Evolutionary conservation across 768 basidiomycete genomes (phyloP).

Genomic region (Kwoniella bestiolae): DNA sequence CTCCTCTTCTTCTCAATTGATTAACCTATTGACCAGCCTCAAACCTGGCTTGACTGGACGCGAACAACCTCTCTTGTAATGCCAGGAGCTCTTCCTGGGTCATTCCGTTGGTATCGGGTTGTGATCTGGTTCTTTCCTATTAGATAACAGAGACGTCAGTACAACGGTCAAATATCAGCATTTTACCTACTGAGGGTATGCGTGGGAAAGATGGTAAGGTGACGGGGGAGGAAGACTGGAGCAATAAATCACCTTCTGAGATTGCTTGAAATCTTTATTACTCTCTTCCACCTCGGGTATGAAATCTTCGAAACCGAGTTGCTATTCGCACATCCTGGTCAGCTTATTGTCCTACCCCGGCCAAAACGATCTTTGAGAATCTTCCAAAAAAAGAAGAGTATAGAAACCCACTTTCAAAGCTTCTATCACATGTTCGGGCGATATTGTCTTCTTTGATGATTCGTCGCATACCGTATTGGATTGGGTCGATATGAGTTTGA

Average conservation of each 20-base stretch:
- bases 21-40: conserved; percentile 47
- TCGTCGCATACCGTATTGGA: conserved; percentile 98
- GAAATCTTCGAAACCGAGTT: conserved; percentile 90
- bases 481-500: conserved; percentile 94
- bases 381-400: background rate
- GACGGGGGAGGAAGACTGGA: background rate
- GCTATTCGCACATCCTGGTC: conserved; percentile 60
- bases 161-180: no score
- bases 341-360: background rate
- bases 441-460: conserved; percentile 98
- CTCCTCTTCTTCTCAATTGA: background rate
- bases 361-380: background rate
- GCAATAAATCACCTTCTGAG: conserved; percentile 87
- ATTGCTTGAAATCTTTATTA: conserved; percentile 93
- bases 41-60: conserved; percentile 69
- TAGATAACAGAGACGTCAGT: background rate
- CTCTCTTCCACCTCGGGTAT: conserved; percentile 88
- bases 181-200: no score
- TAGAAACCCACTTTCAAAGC: conserved; percentile 75
- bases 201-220: no score
- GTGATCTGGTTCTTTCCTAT: conserved; percentile 48
- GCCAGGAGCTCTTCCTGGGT: conserved; percentile 86
- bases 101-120: conserved; percentile 72
- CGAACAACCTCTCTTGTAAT: conserved; percentile 89
- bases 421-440: conserved; percentile 91